A percentile compares a stretch with the other conserved stretches of the same genome.
Evolutionary conservation across 1,284 basidiomycete genomes (phyloP).

Genomic region (Malassezia globosa): DNA sequence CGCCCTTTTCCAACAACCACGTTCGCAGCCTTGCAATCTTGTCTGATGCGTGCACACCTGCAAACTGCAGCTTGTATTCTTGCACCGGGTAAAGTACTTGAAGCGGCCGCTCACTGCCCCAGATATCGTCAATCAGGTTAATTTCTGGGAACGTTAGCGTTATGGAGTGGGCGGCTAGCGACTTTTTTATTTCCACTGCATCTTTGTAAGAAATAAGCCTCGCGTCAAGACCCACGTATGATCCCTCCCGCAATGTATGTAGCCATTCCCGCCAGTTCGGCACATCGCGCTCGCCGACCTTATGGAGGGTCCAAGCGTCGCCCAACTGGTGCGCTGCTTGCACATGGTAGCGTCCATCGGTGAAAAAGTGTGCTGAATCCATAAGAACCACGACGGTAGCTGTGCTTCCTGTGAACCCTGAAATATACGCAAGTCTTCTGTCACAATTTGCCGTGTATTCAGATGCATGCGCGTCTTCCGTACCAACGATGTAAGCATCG

Average conservation of each 20-base stretch:
- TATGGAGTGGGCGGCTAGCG: constrained; percentile 10
- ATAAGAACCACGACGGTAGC: constrained; percentile 66
- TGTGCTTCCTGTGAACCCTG: constrained; percentile 73
- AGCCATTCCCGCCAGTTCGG: constrained; percentile 50
- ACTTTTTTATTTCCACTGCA: constrained; percentile 47
- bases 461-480: constrained; percentile 76
- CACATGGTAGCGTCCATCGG: constrained; percentile 79
- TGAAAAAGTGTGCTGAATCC: constrained; percentile 55
- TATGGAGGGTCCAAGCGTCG: constrained; percentile 63
- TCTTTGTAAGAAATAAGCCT: constrained; percentile 66
- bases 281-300: constrained; percentile 53
- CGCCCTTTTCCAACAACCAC: constrained; percentile 19
- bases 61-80: constrained; percentile 62
- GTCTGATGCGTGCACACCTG: constrained; percentile 52
- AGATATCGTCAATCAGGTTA: constrained; percentile 77
- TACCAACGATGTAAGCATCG: constrained; percentile 55
- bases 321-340: constrained; percentile 70
- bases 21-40: constrained; percentile 38
- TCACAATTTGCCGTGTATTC: constrained; percentile 74
- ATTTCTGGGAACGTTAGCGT: constrained; percentile 53
- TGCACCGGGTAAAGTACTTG: constrained; percentile 63
- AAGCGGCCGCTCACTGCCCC: constrained; percentile 58
- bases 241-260: constrained; percentile 49
- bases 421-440: constrained; percentile 69
- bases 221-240: constrained; percentile 73